A percentile compares a stretch with the other conserved stretches of the same genome.
These are phyloP conservation scores for Penicillium hordei DNA, from an alignment of 2,329 filamentous ascomycete species.

Conservation along the genomic window DNA sequence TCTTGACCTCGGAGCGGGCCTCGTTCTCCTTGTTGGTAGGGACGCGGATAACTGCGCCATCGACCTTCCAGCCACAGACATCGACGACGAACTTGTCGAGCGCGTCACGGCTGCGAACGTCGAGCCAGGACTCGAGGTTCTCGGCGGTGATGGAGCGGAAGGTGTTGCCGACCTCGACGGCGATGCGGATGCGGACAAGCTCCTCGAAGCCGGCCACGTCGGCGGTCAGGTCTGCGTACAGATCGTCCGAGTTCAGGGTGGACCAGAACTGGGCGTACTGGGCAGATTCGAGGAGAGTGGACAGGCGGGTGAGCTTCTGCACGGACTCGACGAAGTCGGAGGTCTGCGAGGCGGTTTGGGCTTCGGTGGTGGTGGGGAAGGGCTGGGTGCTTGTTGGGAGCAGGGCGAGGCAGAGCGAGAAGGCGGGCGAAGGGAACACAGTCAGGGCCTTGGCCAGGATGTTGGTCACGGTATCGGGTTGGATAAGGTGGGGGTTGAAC, in stretches of 20 bases:
- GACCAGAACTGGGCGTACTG: conserved; percentile 93
- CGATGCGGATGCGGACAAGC: conserved; percentile 84
- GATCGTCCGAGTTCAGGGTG: conserved; percentile 86
- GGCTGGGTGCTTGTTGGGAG: conserved; percentile 80
- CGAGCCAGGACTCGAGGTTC: conserved; percentile 73
- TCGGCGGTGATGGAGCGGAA: conserved; percentile 70
- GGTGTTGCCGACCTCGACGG: conserved; percentile 77
- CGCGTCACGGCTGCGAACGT: conserved; percentile 62
- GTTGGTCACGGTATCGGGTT: conserved; percentile 97
- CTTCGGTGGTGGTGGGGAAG: conserved; percentile 53
- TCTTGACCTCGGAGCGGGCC: conserved; percentile 90
- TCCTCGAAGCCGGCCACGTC: conserved; percentile 96
- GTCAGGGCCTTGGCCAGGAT: conserved; percentile 97
- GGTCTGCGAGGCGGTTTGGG: conserved; percentile 41
- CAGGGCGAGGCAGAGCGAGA: conserved; percentile 89
- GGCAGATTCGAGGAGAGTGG: conserved; percentile 82
- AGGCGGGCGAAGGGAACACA: conserved; percentile 94
- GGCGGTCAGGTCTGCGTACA: conserved; percentile 92
- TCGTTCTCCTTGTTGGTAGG: conserved; percentile 96
- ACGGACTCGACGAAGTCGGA: conserved; percentile 77
- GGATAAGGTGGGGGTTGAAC: conserved; percentile 97
- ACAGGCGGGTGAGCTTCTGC: conserved; percentile 79
- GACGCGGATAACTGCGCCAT: conserved; percentile 64
- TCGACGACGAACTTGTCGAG: conserved; percentile 78
- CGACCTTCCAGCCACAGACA: conserved; percentile 83